Evolutionary conservation across 495 filamentous ascomycete genomes (phyloP).

Genomic region (Penicillium silybi): DNA sequence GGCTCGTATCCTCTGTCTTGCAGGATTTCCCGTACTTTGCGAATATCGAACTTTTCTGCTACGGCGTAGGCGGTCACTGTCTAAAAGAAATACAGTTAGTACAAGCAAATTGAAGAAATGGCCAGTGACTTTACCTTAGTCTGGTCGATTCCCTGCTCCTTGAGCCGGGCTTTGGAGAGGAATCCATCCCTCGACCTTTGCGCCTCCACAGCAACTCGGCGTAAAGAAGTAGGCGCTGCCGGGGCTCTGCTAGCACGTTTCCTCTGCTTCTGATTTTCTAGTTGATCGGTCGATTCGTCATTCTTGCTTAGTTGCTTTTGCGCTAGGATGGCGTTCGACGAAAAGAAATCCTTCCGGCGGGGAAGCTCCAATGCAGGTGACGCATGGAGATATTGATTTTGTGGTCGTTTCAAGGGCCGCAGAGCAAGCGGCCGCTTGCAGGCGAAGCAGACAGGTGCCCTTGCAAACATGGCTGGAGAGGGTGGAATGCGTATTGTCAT

Average conservation of each 20-base stretch:
- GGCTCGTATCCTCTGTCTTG: constrained; percentile 63
- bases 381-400: constrained; percentile 41
- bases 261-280: constrained; percentile 37
- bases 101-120: not conserved
- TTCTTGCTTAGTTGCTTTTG: constrained; percentile 30
- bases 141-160: constrained; percentile 40
- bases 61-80: constrained; percentile 78
- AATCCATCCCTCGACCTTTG: constrained; percentile 53
- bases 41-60: constrained; percentile 82
- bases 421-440: constrained; percentile 24
- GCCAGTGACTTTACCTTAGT: constrained; percentile 31
- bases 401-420: constrained; percentile 20
- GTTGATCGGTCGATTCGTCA: constrained; percentile 15
- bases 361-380: constrained; percentile 28
- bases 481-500: constrained; percentile 15
- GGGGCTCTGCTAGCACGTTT: constrained; percentile 42
- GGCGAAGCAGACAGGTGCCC: constrained; percentile 30
- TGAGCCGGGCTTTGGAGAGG: constrained; percentile 34
- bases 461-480: constrained; percentile 32
- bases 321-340: constrained; percentile 41
- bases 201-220: constrained; percentile 57
- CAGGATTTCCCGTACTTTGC: constrained; percentile 64
- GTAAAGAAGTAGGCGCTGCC: constrained; percentile 51
- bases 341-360: constrained; percentile 48
- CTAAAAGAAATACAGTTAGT: constrained; percentile 39